Percentiles rank a stretch among this genome's conserved stretches.
Evolutionary conservation across 2,329 filamentous ascomycete genomes (phyloP).

Genomic region (Dichotomopilus funicola): DNA sequence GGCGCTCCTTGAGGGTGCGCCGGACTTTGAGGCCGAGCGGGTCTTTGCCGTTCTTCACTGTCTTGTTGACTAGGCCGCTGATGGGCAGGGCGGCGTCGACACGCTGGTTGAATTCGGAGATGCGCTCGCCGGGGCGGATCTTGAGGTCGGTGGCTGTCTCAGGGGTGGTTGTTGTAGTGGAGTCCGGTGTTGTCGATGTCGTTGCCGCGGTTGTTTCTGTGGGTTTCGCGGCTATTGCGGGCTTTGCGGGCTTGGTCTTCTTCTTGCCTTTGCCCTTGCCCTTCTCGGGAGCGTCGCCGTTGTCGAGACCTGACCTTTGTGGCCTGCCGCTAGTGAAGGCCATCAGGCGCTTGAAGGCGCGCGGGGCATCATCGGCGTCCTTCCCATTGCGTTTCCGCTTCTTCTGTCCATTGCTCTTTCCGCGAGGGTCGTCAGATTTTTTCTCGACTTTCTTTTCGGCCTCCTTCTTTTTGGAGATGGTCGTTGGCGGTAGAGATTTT

Average conservation of each 20-base stretch:
- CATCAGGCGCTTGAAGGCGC: constrained; percentile 83
- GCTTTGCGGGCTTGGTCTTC: constrained; percentile 4
- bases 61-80: constrained; percentile 59
- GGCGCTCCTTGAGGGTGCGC: constrained; percentile 76
- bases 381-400: constrained; percentile 41
- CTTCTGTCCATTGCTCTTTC: neutral
- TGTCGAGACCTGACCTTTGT: constrained; percentile 59
- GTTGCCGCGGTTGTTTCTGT: constrained; percentile 12
- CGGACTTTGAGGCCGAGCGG: constrained; percentile 59
- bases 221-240: too few species aligned
- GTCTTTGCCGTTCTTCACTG: constrained; percentile 54
- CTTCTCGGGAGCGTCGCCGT: constrained; percentile 46
- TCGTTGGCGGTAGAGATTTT: constrained; percentile 42
- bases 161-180: constrained; percentile 17
- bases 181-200: constrained; percentile 15
- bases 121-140: constrained; percentile 75
- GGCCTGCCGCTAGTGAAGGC: constrained; percentile 59
- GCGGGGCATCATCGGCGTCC: constrained; percentile 70
- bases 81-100: constrained; percentile 83
- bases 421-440: constrained; percentile 31
- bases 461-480: constrained; percentile 33
- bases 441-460: constrained; percentile 26
- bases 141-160: constrained; percentile 16
- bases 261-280: constrained; percentile 30
- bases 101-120: constrained; percentile 76